phyloP scores from a whole-genome alignment of 2,329 filamentous ascomycete genomes.

The Phoma sp. region DNA sequence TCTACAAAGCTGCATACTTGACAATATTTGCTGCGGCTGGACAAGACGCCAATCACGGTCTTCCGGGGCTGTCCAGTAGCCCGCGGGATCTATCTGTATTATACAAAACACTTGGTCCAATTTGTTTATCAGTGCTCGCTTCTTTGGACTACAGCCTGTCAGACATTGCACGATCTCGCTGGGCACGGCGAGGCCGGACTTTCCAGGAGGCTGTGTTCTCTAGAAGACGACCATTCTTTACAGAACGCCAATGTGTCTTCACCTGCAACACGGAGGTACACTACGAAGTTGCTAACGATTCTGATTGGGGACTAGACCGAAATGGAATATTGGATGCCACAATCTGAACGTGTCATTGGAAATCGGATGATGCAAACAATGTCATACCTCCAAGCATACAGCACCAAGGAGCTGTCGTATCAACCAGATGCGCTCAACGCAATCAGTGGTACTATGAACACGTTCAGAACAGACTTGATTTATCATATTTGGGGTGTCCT shows the following conservation, averaged over 20 bases:
- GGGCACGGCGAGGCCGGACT: not conserved
- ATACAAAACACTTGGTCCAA: not conserved
- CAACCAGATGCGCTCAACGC: not conserved
- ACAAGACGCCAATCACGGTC: not conserved
- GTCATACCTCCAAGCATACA: not conserved
- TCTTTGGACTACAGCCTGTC: not conserved
- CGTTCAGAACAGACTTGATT: not conserved
- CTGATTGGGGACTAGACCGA: too few species aligned
- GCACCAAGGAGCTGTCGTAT: not conserved
- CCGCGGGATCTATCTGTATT: not conserved
- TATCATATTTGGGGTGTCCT: not conserved
- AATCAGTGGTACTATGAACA: not conserved
- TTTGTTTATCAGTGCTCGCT: not conserved
- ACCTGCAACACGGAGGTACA: not conserved
- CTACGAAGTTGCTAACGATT: not conserved
- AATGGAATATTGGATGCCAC: too few species aligned
- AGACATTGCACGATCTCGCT: not conserved
- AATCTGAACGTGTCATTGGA: too few species aligned
- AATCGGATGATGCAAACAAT: too few species aligned
- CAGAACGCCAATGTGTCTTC: not conserved
- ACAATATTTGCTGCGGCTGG: not conserved
- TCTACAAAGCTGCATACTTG: not conserved
- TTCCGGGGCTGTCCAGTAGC: not conserved
- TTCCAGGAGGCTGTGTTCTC: not conserved
- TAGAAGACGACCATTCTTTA: not conserved